Conservation (phyloP, 352 stramenopile species). For the Phytophthora pisi region DNA sequence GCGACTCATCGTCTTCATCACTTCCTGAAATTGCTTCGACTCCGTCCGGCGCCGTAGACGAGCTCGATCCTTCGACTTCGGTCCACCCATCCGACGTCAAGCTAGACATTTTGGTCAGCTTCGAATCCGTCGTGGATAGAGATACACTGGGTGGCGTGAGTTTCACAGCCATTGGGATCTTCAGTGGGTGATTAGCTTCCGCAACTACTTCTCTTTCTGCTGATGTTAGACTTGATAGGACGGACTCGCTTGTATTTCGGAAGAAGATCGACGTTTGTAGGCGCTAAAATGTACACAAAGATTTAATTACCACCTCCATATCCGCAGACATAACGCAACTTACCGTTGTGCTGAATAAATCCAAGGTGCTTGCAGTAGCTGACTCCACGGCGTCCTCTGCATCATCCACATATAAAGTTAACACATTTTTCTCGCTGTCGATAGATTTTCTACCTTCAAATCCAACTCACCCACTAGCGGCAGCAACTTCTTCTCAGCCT, state of each 20-base stretch:
- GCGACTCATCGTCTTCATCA: constrained; percentile 37
- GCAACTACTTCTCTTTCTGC: constrained; percentile 65
- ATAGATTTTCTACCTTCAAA: not conserved
- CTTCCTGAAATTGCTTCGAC: constrained; percentile 35
- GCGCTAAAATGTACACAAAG: constrained; percentile 37
- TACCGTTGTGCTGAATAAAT: constrained; percentile 75
- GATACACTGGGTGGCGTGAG: constrained; percentile 10
- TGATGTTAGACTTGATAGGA: constrained; percentile 54
- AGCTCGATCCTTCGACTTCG: constrained; percentile 44
- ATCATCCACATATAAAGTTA: not conserved
- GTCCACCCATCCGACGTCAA: constrained; percentile 47
- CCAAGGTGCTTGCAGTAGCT: constrained; percentile 35
- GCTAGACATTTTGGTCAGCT: constrained; percentile 39
- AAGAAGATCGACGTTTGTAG: constrained; percentile 83
- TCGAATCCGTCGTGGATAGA: constrained; percentile 17
- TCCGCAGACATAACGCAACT: constrained; percentile 8
- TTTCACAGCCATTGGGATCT: constrained; percentile 14
- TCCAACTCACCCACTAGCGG: constrained; percentile 41
- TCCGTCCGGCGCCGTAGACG: constrained; percentile 28
- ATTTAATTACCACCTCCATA: not conserved
- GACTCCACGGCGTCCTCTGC: constrained; percentile 51
- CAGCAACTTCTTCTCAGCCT: constrained; percentile 45
- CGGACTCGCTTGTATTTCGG: constrained; percentile 59
- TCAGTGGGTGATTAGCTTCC: constrained; percentile 34
- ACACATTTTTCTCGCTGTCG: not conserved